These are phyloP conservation scores for Chytriomyces sp. DNA, from an alignment of 192 early-diverging fungal genomes.

Conservation along the genomic window DNA sequence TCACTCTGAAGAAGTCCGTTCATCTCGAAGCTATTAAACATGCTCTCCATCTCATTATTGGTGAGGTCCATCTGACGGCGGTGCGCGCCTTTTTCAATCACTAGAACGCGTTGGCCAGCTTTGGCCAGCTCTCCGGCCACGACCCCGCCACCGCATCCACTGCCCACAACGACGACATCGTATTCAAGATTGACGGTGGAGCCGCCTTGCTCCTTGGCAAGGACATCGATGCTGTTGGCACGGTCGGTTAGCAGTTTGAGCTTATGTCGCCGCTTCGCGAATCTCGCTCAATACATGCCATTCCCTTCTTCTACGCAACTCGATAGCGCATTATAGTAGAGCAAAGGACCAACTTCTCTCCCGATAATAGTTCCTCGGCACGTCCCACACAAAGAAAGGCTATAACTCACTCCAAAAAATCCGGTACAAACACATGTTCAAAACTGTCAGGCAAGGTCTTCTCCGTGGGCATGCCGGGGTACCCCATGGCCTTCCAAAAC, in stretches of 20 bases:
- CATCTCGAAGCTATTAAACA: conserved; percentile 59
- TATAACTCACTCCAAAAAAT: conserved; percentile 49
- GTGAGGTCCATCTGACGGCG: conserved; percentile 53
- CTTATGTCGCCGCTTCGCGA: no score
- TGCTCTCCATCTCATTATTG: conserved; percentile 53
- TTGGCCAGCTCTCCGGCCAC: conserved; percentile 67
- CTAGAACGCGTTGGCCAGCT: conserved; percentile 67
- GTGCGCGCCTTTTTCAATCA: conserved; percentile 74
- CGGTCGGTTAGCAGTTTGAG: not conserved
- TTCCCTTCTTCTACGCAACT: no score
- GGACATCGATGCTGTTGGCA: conserved; percentile 38
- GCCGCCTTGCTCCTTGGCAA: not conserved
- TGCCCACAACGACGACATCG: conserved; percentile 73
- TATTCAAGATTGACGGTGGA: conserved; percentile 25
- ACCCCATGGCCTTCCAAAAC: conserved; percentile 53
- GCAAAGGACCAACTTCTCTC: no score
- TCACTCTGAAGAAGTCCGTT: conserved; percentile 47
- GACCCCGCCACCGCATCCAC: conserved; percentile 71
- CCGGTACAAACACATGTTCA: conserved; percentile 51
- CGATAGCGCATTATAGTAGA: no score
- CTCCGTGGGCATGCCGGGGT: conserved; percentile 56
- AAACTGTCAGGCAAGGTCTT: conserved; percentile 36
- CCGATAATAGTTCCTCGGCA: no score
- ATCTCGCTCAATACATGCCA: no score
- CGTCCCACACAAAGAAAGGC: no score